Evolutionary conservation across 2,329 filamentous ascomycete species (phyloP).

Genomic region (Colletotrichum siamense): DNA sequence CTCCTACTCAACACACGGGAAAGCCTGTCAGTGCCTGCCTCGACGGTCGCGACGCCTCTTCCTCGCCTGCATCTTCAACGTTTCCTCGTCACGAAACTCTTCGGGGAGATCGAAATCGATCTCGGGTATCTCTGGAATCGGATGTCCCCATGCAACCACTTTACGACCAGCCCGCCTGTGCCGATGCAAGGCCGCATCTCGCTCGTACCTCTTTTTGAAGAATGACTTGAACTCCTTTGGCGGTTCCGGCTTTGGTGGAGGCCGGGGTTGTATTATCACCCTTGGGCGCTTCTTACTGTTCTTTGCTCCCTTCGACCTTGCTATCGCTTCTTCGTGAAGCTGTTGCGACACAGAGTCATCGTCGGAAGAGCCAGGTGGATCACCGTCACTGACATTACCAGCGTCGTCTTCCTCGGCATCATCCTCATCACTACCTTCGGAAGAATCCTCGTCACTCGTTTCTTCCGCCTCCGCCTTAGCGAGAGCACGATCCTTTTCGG

Average conservation of each 20-base stretch:
- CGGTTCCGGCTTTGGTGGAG: constrained; percentile 40
- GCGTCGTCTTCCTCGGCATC: constrained; percentile 33
- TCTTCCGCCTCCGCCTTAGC: constrained; percentile 47
- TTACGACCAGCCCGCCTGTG: constrained; percentile 73
- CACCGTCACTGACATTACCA: constrained; percentile 28
- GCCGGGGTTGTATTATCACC: constrained; percentile 19
- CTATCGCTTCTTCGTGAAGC: constrained; percentile 73
- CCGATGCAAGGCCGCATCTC: constrained; percentile 79
- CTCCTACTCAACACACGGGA: neutral
- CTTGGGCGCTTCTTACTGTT: constrained; percentile 33
- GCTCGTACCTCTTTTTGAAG: constrained; percentile 79
- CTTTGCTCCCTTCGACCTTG: constrained; percentile 50
- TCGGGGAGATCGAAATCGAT: constrained; percentile 77
- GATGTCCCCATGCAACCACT: constrained; percentile 80
- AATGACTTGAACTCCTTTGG: constrained; percentile 82
- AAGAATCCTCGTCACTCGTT: constrained; percentile 14
- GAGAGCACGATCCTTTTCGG: constrained; percentile 72
- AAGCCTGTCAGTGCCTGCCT: constrained; percentile 42
- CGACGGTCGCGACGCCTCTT: constrained; percentile 67
- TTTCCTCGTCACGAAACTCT: constrained; percentile 64
- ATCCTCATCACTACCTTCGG: constrained; percentile 32
- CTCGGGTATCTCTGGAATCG: constrained; percentile 75
- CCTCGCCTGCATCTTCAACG: constrained; percentile 63
- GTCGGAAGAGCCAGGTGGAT: constrained; percentile 63
- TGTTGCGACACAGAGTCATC: constrained; percentile 79